Evolutionary conservation across 306 rosid genomes (phyloP), one percentile per base, ranked within the genome.

Genomic region (Ormosia emarginata): DNA sequence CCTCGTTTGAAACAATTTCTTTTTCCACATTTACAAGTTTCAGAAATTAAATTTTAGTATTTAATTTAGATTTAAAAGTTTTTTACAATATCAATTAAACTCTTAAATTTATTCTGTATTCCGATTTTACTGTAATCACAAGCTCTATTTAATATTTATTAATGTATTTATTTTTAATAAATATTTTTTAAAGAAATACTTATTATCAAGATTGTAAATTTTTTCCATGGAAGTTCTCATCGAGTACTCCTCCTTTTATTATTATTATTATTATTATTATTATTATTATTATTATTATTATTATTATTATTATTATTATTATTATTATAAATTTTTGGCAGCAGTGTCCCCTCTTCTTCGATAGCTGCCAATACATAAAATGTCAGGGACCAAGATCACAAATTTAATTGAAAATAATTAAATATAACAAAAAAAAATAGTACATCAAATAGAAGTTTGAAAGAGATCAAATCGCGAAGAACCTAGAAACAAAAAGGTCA

Each of bases 271-370:
- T 50, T 73, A 12, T 57, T 56, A 11, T 56, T 4, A 69, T 53
- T 41, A 12, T 29, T 0, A 67, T 37, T 37, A 52, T 58, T 4
- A 65, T 29, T 57, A 6, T 10, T n/a, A 10, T 55, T 9, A 24
- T 77, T 47, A 2, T 3, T 8, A 3, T 57, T 24, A 13, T 52
- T 33, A 7, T 18, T 55, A 12, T 18, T 47, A n/a, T 18, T 37
- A 37, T 14, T 39, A 62, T 55, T 79, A 63, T 24, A 24, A 24
- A 24, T 24, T 24, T 6, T n/a, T 63, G 50, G 44, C 53, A 34
- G 55, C 5, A 55, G 37, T 2, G 24, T 56, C 83, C 77, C 29
- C 73, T 65, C 56, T 56, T 76, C 77, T 64, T 33, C 83, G 10
- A 71, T 12, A 55, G 50, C 59, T 41, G 75, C 30, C 63, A 52